Evolutionary conservation across 495 filamentous ascomycete genomes (phyloP), one percentile per base, ranked within the genome.

Genomic region (Talaromyces ruber): DNA sequence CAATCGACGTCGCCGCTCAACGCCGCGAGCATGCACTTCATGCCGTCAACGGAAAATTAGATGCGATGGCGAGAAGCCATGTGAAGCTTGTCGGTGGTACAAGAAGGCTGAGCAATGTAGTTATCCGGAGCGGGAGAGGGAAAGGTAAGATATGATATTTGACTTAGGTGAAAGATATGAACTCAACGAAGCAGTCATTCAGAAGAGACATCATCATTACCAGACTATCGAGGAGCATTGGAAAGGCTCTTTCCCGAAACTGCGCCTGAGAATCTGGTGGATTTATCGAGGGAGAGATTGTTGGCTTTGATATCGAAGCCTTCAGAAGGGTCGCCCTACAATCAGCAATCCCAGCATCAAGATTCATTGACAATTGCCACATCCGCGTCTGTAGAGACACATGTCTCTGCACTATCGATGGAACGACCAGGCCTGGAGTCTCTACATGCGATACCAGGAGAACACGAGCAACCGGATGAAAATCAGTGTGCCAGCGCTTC

Each of bases 41-140:
- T 80, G 77, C 63, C 70, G 76, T 21, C 76, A 76, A 66, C 77
- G 77, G 28, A 80, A 80, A 62, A 79, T 80, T 60, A 78, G 76
- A 66, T 80, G 77, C 52, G 74, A 80, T 59, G 77, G 77, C 18
- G 72, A 75, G 60, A 75, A 75, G 60, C 77, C 77, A 6, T 80
- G 77, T 51, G 77, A 77, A 58, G 74, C 76, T 4, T 80, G 77
- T 57, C 68, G 73, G 56, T 79, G 76, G 76, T 79, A 79, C 51
- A 76, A 77, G 56, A 79, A 76, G 50, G 69, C 74, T 4, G 76
- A 79, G 22, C 68, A 70, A 28, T 79, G 76, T 62, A 71, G 74
- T 53, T 79, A 79, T 63, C 74, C 75, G 6, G 75, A 78, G 16
- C 75, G 74, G 47, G 43, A 56, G 12, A 4, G 26, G 39, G 25